Base-by-base conservation (phyloP, 345 rosid genomes). In the Pugionium dolabratum region DNA sequence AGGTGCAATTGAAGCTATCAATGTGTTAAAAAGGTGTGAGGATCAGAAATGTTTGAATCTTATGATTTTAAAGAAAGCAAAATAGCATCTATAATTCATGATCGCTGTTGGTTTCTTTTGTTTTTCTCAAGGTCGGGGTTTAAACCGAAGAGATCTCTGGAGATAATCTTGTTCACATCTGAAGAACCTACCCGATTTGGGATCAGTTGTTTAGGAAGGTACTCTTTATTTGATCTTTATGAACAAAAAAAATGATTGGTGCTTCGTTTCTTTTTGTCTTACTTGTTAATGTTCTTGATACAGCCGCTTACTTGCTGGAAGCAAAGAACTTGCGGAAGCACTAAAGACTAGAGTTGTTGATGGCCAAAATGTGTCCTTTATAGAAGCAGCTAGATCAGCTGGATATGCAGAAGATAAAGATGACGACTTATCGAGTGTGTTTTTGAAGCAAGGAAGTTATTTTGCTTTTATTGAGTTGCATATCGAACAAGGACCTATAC, bases 151-250 rank as follows among this genome's bases (percentile, higher is more conserved):
- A 80, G 96, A 51, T 85, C 97, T 51, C 45, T 93, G 75, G 98
- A 93, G 81, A 75, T 89, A 55, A 79, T 93, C 78, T 67, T 82
- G 78, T 90, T 93, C 67, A 93, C 98, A 65, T 90, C 97, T 6
- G 98, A 89, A 82, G 97, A 93, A 79, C 97, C 98, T 64, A 93
- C 98, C 27, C 85, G 97, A 55, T 93, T 86, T 69, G 98, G 96
- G 67, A 93, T 93, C 71, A 28, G 98, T 74, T 93, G 98, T 68
- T 82, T 89, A 85, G 98, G 97, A 82, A 93, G 98, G 98, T 92
- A 54, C 67, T 67, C 9, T 58, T n/a, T n/a, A n/a, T n/a, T n/a
- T n/a, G n/a, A n/a, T n/a, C n/a, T n/a, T n/a, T n/a, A n/a, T n/a
- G n/a, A n/a, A n/a, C n/a, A n/a, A n/a, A 35, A 2, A 0, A 35